Base-by-base conservation (phyloP, 257 asterid species). In the Solanum piurae region DNA sequence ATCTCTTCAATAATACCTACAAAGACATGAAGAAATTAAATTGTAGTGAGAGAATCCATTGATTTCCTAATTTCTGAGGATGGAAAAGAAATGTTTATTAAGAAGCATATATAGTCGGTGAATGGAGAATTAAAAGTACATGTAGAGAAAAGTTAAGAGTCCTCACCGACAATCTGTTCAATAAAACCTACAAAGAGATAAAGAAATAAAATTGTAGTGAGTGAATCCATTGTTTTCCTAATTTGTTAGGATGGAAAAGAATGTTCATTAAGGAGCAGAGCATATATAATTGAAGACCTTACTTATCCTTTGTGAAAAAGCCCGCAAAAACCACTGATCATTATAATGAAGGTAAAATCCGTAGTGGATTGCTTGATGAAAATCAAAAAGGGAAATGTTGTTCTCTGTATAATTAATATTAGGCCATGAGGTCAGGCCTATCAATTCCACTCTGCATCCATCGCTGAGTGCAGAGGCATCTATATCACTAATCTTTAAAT, bases 291-390 rank as follows among this genome's bases (percentile, higher is more conserved):
- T 2, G 31, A 20, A 36, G 82, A 9, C 49, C 82, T 73, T 73
- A 20, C 82, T 20, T 1, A 16, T 7, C 12, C 2, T 7, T 1
- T 1, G 6, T 71, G 12, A 2, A 18, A 0, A 0, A 13, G 0
- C 6, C 16, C 5, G 0, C 23, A 5, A 0, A 10, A 27, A 1
- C n/a, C n/a, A n/a, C n/a, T n/a, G n/a, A n/a, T n/a, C n/a, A n/a
- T n/a, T n/a, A 37, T 5, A 75, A 75, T 0, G 25, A 12, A 90
- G 83, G 83, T 88, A 89, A 52, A 89, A 91, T 4, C 93, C 93
- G 55, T 89, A 83, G 6, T 68, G 12, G 86, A 88, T 52, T 29
- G 90, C 85, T 14, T 44, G 38, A 60, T 90, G 91, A 64, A 90
- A 23, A 46, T 90, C 86, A 38, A 44, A 88, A 75, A 88, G 83